Percentiles rank a stretch among this genome's conserved stretches.
Conservation (phyloP, 2,329 filamentous ascomycete genomes). For the Colletotrichum sojae region DNA sequence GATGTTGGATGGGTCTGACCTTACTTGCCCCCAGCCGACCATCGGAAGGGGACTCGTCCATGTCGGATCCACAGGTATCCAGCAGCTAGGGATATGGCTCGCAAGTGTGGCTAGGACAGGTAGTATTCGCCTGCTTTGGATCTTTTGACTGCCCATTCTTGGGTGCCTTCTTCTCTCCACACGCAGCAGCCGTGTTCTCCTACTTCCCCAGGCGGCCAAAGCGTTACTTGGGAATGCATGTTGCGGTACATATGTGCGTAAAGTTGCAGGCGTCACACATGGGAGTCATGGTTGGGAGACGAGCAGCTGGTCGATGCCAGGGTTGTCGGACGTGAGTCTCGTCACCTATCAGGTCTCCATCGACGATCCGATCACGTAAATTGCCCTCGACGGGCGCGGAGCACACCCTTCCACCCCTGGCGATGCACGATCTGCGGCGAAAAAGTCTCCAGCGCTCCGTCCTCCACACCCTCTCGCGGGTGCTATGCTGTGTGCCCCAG, state of each 20-base stretch:
- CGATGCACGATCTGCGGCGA: conserved; percentile 25
- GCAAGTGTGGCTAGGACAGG: background rate
- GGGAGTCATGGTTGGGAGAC: too few relatives aligned
- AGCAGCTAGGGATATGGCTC: background rate
- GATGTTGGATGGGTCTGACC: background rate
- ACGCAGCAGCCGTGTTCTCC: background rate
- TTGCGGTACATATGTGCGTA: background rate
- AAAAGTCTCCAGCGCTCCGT: background rate
- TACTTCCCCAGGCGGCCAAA: conserved; percentile 12
- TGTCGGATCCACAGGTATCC: conserved; percentile 6
- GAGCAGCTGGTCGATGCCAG: too few relatives aligned
- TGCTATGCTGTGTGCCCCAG: background rate
- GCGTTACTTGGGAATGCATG: background rate
- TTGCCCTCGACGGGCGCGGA: background rate
- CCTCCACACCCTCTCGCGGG: background rate
- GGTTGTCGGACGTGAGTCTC: background rate
- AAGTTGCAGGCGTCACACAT: too few relatives aligned
- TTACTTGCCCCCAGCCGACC: background rate
- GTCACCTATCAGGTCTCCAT: conserved; percentile 11
- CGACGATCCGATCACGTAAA: conserved; percentile 17
- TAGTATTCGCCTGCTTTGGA: conserved; percentile 4
- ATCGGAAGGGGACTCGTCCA: conserved; percentile 13
- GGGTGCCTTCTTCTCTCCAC: background rate
- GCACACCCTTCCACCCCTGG: background rate
- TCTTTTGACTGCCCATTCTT: background rate